Base-by-base conservation (phyloP, 495 filamentous ascomycete species). In the Neurospora sp. region DNA sequence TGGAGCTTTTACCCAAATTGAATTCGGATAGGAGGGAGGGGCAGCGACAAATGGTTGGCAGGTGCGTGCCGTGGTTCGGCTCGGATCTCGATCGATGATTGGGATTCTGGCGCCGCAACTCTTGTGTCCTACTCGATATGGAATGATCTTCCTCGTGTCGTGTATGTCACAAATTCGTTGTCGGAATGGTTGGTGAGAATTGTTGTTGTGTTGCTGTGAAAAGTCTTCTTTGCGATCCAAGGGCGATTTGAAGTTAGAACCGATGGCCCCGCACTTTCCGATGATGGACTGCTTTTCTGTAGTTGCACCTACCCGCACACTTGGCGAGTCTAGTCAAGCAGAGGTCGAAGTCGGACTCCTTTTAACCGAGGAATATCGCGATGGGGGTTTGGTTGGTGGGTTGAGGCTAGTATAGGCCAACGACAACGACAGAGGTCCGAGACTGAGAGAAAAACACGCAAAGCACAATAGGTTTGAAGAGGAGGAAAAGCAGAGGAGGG, bases 401-500 rank as follows among this genome's bases (percentile, higher is more conserved):
- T 31, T 35, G 54, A 35, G 54, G 49, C 11, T 27, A 12, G 20
- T 27, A 27, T 60, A 27, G 23, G 54, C 12, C 44, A n/a, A 46
- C 44, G 44, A 46, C 44, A 46, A 46, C 42, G 18, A 46, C 44
- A 46, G 8, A 46, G 44, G 18, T 46, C 49, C 23, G n/a, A 62
- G 54, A 66, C 54, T 66, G 54, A 18, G 54, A 7, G 54, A 66
- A 62, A 1, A 66, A 66, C 54, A 66, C 27, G 27, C 54, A 35
- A 35, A 69, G 40, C 40, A 74, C 27, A 71, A 62, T 38, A 18
- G 75, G 54, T 49, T 71, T 62, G 14, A 66, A 73, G 60, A 75
- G 42, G 40, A 77, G 75, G 77, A 74, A 77, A 75, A 76, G 72
- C 60, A 16, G n/a, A 70, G 46, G n/a, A 72, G 44, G 39, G 46